Percentiles rank a stretch among this genome's conserved stretches.
Evolutionary conservation across 257 asterid species (phyloP).

Genomic region (Solanum commersonii): DNA sequence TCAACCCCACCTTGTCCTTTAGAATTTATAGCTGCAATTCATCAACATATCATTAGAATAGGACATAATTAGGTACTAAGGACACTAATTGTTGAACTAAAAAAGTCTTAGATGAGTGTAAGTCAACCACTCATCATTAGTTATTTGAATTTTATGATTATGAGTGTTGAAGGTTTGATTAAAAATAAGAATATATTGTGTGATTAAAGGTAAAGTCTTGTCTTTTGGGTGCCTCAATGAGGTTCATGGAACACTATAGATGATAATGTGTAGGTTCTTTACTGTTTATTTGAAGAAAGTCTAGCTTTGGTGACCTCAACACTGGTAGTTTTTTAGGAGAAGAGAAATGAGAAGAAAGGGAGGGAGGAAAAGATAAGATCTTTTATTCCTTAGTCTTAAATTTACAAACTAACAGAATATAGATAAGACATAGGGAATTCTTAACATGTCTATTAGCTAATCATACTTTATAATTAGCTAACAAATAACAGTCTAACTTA

Average conservation of each 20-base stretch:
- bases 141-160: not conserved
- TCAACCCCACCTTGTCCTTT: too few relatives aligned
- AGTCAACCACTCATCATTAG: too few relatives aligned
- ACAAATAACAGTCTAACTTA: not conserved
- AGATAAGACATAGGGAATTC: not conserved
- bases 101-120: too few relatives aligned
- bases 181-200: not conserved
- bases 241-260: not conserved
- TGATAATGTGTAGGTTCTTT: not conserved
- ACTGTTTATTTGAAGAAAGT: not conserved
- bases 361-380: not conserved
- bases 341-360: not conserved
- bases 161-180: too few relatives aligned
- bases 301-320: not conserved
- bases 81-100: too few relatives aligned
- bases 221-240: too few relatives aligned
- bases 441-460: not conserved
- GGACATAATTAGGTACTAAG: too few relatives aligned
- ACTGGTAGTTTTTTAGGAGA: not conserved
- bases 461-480: not conserved
- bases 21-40: too few relatives aligned
- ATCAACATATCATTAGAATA: too few relatives aligned
- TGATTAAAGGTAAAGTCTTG: not conserved
- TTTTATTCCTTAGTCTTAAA: not conserved
- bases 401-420: not conserved